Evolutionary conservation across 2,329 filamentous ascomycete species (phyloP).

Genomic region (Alternaria rosae): DNA sequence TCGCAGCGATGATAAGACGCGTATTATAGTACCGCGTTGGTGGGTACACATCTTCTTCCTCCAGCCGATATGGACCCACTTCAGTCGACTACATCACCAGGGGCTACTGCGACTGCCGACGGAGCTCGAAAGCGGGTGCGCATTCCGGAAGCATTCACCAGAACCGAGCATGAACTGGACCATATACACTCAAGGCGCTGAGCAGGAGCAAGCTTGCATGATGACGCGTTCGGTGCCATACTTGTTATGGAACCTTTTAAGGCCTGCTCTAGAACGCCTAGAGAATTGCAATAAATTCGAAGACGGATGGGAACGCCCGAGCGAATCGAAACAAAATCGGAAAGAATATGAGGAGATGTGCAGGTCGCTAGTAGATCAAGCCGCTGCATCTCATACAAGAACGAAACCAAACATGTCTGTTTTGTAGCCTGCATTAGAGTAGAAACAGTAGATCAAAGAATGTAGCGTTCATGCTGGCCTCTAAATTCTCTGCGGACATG

Average conservation of each 20-base stretch:
- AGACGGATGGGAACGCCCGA: neutral
- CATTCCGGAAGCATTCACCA: neutral
- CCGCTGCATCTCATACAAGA: neutral
- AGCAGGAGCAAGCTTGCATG: neutral
- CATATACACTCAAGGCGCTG: neutral
- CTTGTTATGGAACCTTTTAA: neutral
- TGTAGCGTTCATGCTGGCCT: neutral
- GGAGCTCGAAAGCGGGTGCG: constrained; percentile 3
- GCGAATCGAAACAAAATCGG: neutral
- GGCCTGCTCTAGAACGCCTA: neutral
- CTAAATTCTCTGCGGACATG: neutral
- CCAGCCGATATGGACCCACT: constrained; percentile 4
- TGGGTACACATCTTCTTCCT: constrained; percentile 10
- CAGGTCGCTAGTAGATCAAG: neutral
- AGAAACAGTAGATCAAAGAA: neutral
- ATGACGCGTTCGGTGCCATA: neutral
- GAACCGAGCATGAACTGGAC: neutral
- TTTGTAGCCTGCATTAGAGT: neutral
- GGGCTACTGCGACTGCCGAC: constrained; percentile 4
- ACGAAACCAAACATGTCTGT: neutral
- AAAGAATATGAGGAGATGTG: neutral
- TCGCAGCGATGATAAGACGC: neutral
- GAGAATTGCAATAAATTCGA: neutral
- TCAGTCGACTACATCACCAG: neutral
- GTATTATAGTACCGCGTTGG: constrained; percentile 7